Percentiles rank a stretch among this genome's conserved stretches.
Evolutionary conservation across 2,329 filamentous ascomycete species (phyloP).

Genomic region (Ciborinia camelliae): DNA sequence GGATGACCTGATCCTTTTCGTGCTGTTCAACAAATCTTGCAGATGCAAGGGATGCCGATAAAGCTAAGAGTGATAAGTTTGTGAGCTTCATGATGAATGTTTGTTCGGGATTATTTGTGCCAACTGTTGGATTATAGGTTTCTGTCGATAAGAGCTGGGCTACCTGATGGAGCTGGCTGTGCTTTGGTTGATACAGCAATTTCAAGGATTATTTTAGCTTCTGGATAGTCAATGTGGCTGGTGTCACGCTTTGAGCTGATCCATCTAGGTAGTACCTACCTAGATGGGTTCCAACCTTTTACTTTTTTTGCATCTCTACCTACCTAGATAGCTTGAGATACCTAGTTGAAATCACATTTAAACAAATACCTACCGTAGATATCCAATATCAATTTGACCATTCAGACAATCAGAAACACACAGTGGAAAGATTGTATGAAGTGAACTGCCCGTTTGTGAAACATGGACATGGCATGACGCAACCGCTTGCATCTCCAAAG

Average conservation of each 20-base stretch:
- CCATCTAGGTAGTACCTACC: neutral
- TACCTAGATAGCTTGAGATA: too few species aligned
- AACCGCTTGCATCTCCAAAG: too few species aligned
- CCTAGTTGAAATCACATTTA: too few species aligned
- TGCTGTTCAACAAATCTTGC: conserved; percentile 55
- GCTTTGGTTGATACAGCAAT: neutral
- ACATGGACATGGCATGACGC: too few species aligned
- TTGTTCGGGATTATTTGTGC: neutral
- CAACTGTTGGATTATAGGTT: neutral
- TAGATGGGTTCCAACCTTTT: too few species aligned
- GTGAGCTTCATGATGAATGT: conserved; percentile 49
- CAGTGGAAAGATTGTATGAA: too few species aligned
- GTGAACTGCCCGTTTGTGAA: too few species aligned
- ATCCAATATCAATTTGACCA: too few species aligned
- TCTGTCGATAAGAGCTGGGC: neutral
- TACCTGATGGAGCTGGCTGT: neutral
- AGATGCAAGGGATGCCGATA: conserved; percentile 50
- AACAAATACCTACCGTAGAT: too few species aligned
- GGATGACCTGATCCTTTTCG: conserved; percentile 50
- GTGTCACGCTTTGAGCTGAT: conserved; percentile 4
- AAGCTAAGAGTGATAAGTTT: conserved; percentile 47
- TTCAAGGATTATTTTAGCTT: conserved; percentile 7
- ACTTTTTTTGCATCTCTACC: neutral
- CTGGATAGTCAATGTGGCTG: neutral
- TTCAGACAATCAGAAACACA: too few species aligned